phyloP scores from a whole-genome alignment of 2,329 filamentous ascomycete genomes.

The Westerdykella aurantiaca region DNA sequence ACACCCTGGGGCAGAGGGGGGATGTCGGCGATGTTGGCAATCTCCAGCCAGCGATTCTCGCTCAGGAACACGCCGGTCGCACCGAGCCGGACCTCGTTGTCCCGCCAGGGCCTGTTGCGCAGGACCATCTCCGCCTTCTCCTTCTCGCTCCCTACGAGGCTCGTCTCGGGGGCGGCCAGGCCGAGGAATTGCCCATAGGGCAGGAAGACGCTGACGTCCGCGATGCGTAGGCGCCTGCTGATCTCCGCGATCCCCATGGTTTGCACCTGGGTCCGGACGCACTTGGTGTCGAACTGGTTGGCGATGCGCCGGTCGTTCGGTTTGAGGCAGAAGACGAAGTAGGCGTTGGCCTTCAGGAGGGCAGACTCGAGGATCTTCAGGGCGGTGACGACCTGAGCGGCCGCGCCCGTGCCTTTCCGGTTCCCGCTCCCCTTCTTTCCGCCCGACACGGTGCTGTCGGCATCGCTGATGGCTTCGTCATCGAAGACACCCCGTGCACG shows the following conservation, averaged over 20 bases:
- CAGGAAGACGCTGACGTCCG: constrained; percentile 92
- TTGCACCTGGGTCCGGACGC: constrained; percentile 88
- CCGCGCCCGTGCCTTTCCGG: constrained; percentile 70
- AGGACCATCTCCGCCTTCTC: constrained; percentile 90
- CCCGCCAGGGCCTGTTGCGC: constrained; percentile 86
- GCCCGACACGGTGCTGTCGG: constrained; percentile 38
- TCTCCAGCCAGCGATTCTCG: constrained; percentile 90
- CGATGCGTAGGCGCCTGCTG: constrained; percentile 83
- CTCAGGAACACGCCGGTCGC: constrained; percentile 93
- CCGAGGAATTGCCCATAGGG: constrained; percentile 95
- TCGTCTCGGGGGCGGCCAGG: constrained; percentile 73
- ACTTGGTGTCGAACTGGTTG: constrained; percentile 99
- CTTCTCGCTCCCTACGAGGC: constrained; percentile 83
- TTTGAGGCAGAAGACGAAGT: constrained; percentile 96
- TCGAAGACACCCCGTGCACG: constrained; percentile 35
- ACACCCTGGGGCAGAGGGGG: constrained; percentile 43
- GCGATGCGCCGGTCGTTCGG: constrained; percentile 95
- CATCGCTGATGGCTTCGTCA: constrained; percentile 46
- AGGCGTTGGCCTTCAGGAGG: constrained; percentile 79
- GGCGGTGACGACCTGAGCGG: constrained; percentile 84
- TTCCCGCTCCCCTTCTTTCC: constrained; percentile 32
- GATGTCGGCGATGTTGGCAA: constrained; percentile 62
- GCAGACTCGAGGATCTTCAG: constrained; percentile 89
- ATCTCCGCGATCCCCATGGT: constrained; percentile 96
- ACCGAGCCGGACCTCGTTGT: constrained; percentile 83